Evolutionary conservation across 2,329 filamentous ascomycete genomes (phyloP).

Genomic region (Plectosphaerella sp.): DNA sequence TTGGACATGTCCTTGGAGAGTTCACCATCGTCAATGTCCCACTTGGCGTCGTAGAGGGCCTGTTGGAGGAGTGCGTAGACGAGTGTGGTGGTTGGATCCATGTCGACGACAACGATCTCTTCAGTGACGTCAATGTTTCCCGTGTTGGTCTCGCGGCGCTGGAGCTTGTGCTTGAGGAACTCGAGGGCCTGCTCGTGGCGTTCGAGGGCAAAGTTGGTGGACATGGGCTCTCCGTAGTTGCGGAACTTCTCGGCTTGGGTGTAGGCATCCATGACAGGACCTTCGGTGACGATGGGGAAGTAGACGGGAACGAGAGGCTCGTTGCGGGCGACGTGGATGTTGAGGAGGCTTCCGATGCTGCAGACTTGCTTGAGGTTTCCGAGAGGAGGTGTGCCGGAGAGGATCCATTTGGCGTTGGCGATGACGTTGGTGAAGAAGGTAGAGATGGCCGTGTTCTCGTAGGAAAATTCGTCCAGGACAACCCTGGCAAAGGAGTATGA

Average conservation of each 20-base stretch:
- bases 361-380: conserved; percentile 29
- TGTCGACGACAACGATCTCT: conserved; percentile 19
- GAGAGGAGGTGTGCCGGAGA: conserved; percentile 37
- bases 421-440: conserved; percentile 26
- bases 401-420: conserved; percentile 34
- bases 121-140: conserved; percentile 13
- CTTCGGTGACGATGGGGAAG: conserved; percentile 29
- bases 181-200: conserved; percentile 25
- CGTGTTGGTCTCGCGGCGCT: conserved; percentile 23
- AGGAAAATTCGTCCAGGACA: conserved; percentile 40
- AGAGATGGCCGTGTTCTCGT: conserved; percentile 22
- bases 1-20: conserved; percentile 1
- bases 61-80: conserved; percentile 23
- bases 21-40: conserved; percentile 17
- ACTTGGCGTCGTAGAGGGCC: conserved; percentile 18
- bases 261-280: conserved; percentile 20
- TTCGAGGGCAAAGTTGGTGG: conserved; percentile 25
- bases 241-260: conserved; percentile 27
- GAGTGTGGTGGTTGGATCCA: conserved; percentile 16
- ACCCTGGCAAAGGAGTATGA: conserved; percentile 31
- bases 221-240: conserved; percentile 25
- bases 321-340: conserved; percentile 32
- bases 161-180: conserved; percentile 25
- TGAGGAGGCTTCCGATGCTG: conserved; percentile 26
- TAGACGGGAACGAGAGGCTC: conserved; percentile 23